Evolutionary conservation across 2,329 filamentous ascomycete genomes (phyloP), one percentile per base, ranked within the genome.

Genomic region (Cladosporium halotolerans): DNA sequence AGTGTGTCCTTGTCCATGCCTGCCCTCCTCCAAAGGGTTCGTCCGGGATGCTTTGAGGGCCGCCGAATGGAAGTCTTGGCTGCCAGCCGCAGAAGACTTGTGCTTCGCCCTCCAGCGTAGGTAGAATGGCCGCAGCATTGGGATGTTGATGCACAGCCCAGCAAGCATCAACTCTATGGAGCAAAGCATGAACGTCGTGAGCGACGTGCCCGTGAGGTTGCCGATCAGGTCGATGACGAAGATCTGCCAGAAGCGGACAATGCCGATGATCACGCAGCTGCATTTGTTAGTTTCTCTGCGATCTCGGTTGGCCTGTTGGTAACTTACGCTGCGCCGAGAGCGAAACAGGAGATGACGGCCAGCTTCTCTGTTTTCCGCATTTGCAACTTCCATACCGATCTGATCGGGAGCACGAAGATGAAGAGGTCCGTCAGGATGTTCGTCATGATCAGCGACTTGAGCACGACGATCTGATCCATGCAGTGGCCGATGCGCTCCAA

Each of bases 321-420:
- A n/a, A 51, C 48, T 43, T 38, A 51, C 48, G 48, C 48, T 13
- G 32, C 32, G 3, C 48, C 48, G 16, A 51, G 48, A 9, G 48
- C 48, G 18, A 51, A 51, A 13, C 48, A 51, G 11, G 48, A 43
- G 2, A 51, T 6, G 19, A 51, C 40, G 7, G 48, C 48, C 3
- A 51, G 7, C 18, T 51, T 51, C 19, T 51, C 48, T 13, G 48
- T 51, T 40, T 51, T 51, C 8, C 48, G 48, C 48, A 51, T 51
- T 31, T 51, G 48, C 13, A 51, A 40, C 40, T 28, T 51, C 48
- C 48, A 51, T 16, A 51, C 48, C 9, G 40, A 43, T 36, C 48
- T 38, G 32, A 51, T 39, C 0, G 48, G 48, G 9, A 51, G 40
- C 1, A 34, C 18, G 48, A 51, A 51, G 18, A 51, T 31, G 48